Evolutionary conservation across 192 early-diverging fungal genomes (phyloP), one percentile per base, ranked within the genome.

Genomic region (Podila clonocystis): DNA sequence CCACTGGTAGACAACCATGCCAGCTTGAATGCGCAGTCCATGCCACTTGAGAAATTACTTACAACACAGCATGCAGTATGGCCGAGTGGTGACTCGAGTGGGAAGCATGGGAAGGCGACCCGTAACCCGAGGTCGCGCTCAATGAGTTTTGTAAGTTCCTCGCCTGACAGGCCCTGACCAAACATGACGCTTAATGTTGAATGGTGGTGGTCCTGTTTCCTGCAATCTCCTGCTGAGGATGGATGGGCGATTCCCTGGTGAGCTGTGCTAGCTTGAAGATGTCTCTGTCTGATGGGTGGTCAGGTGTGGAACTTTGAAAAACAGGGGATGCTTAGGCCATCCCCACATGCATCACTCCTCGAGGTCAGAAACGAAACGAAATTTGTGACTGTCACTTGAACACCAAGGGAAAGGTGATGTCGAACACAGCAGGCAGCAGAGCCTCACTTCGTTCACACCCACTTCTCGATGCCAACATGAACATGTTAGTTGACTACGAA

Each of bases 11-110:
- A 8, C 60, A 9, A 31, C 31, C 9, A 17, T 62, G 31, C 20
- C 62, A 6, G 34, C 5, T 33, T 9, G 13, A 26, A 41, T 24
- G 33, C 20, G 4, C 22, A 58, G 15, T 58, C 13, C 31, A 31
- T 12, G 11, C 28, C 29, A 62, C 20, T 19, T 3, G 3, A 31
- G 19, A 19, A 15, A 17, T 2, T 7, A 28, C 63, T 49, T 87
- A 88, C 89, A 70, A 90, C 85, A 63, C 87, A 87, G 67, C 89
- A 90, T 0, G 86, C 87, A 15, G 83, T 85, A 26, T 82, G 73
- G 11, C 87, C 86, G 15, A 77, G 67, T 20, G 83, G 50, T 17
- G 83, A 74, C 58, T 85, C 86, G 20, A 82, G 83, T 8, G 87
- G 82, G 50, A 87, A 88, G 52, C 83, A 85, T 9, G 89, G 87